Conservation (phyloP, 2,329 filamentous ascomycete genomes). For the Elsinoe australis region DNA sequence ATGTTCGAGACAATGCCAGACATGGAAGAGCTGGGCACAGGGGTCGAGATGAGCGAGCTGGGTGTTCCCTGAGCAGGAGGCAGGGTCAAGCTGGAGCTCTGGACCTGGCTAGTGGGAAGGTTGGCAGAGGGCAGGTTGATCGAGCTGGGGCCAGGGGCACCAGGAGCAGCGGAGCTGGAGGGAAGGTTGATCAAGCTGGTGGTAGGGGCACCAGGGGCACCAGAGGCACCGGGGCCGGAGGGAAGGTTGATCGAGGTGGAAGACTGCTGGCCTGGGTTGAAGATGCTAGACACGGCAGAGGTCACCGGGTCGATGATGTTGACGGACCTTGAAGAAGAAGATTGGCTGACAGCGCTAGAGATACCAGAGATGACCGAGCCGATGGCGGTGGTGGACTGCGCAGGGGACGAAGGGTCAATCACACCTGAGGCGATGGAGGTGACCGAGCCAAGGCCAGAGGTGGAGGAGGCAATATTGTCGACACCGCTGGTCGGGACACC, state of each 20-base stretch:
- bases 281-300: neutral
- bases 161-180: too few relatives aligned
- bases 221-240: neutral
- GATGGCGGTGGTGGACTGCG: neutral
- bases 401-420: neutral
- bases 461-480: neutral
- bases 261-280: constrained; percentile 3
- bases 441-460: neutral
- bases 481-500: neutral
- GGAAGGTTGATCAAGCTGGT: too few relatives aligned
- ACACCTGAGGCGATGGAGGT: neutral
- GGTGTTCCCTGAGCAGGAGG: neutral
- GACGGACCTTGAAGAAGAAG: neutral
- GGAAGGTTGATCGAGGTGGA: neutral
- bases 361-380: neutral
- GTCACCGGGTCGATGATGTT: neutral
- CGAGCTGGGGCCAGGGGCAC: too few relatives aligned
- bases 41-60: constrained; percentile 5
- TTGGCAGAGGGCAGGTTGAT: neutral
- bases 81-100: constrained; percentile 1
- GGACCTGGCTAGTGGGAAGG: neutral
- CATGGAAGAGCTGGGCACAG: neutral
- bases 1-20: constrained; percentile 3
- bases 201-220: too few relatives aligned
- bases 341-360: neutral